Evolutionary conservation across 352 stramenopile genomes (phyloP).

Genomic region (Pythium brachiatum): DNA sequence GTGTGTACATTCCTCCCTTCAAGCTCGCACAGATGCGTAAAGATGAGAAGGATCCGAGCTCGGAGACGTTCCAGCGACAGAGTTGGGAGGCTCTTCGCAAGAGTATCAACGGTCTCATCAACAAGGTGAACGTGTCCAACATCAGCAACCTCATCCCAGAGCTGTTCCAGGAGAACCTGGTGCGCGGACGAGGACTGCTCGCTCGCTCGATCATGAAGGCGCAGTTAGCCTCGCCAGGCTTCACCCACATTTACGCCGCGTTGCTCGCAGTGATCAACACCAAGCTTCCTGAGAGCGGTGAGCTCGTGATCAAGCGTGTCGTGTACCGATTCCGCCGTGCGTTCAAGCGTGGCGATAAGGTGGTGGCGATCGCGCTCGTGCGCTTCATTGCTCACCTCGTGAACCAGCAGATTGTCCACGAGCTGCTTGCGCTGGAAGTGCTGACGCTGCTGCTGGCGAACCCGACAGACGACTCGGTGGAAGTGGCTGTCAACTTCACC

Average conservation of each 20-base stretch:
- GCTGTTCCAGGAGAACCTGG: conserved; percentile 97
- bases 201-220: conserved; percentile 95
- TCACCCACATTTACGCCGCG: conserved; percentile 96
- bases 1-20: conserved; percentile 92
- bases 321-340: conserved; percentile 94
- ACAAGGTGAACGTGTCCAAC: conserved; percentile 94
- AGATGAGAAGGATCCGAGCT: conserved; percentile 53
- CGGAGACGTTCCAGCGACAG: conserved; percentile 86
- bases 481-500: conserved; percentile 97
- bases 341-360: conserved; percentile 97
- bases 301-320: conserved; percentile 92
- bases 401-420: conserved; percentile 98
- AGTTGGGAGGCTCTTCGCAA: conserved; percentile 97
- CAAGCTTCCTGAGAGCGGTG: conserved; percentile 97
- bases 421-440: conserved; percentile 97
- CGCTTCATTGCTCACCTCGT: conserved; percentile 98
- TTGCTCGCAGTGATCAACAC: conserved; percentile 98
- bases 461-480: conserved; percentile 97
- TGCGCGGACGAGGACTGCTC: conserved; percentile 94
- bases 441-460: conserved; percentile 96
- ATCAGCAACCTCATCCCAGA: conserved; percentile 95
- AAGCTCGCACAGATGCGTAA: conserved; percentile 84
- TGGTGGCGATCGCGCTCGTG: conserved; percentile 92
- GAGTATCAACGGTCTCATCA: conserved; percentile 98
- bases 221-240: conserved; percentile 94